A percentile compares a stretch with the other conserved stretches of the same genome.
phyloP scores from a whole-genome alignment of 1,139 yeast species.

The Lodderomyces parapsilosis region DNA sequence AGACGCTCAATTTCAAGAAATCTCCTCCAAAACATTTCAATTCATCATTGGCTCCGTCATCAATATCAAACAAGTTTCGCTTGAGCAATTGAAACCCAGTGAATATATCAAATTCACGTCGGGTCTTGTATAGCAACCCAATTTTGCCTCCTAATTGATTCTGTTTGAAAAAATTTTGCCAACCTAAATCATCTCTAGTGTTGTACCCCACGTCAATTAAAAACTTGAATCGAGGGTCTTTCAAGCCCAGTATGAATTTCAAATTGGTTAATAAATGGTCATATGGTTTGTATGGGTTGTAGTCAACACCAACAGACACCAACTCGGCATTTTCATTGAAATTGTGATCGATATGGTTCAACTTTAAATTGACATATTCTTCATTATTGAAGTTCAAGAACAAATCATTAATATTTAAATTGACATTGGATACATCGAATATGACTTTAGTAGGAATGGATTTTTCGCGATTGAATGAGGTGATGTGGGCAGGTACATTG shows the following conservation, averaged over 20 bases:
- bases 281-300: conserved; percentile 47
- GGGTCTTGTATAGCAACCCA: conserved; percentile 37
- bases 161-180: conserved; percentile 35
- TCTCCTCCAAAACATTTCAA: conserved; percentile 34
- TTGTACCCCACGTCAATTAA: conserved; percentile 34
- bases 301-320: conserved; percentile 41
- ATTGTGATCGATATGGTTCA: conserved; percentile 43
- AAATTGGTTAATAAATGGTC: conserved; percentile 40
- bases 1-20: conserved; percentile 34
- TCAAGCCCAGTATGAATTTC: conserved; percentile 34
- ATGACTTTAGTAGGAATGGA: conserved; percentile 39
- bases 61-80: conserved; percentile 42
- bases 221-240: conserved; percentile 41
- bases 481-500: conserved; percentile 23
- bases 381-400: conserved; percentile 40
- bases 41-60: conserved; percentile 38
- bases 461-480: conserved; percentile 34
- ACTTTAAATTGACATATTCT: conserved; percentile 37
- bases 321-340: conserved; percentile 45
- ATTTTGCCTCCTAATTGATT: conserved; percentile 39
- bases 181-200: conserved; percentile 37
- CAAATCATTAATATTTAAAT: conserved; percentile 37
- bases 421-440: conserved; percentile 34
- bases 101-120: conserved; percentile 21
- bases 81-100: conserved; percentile 44